A percentile compares a stretch with the other conserved stretches of the same genome.
Conservation (phyloP, 2,329 filamentous ascomycete genomes). For the Trichoderma asperellum region DNA sequence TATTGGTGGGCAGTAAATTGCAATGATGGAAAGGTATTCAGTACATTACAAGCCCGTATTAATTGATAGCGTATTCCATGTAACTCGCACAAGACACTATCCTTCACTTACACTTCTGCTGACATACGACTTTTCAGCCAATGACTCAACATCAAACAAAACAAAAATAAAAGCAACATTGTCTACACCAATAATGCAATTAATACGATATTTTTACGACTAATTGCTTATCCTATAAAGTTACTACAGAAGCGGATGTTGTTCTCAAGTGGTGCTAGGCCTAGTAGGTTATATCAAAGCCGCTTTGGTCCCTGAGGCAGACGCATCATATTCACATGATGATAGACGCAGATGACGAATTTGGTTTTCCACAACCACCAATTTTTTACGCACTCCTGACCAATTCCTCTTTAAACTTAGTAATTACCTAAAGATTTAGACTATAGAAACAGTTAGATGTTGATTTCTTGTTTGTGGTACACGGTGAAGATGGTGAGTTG, state of each 20-base stretch:
- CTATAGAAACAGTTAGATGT: too few species aligned
- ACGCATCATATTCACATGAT: background rate
- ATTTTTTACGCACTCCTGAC: background rate
- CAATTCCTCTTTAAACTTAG: too few species aligned
- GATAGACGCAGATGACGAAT: background rate
- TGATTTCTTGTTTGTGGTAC: background rate
- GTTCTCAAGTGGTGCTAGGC: background rate
- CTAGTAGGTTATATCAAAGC: background rate
- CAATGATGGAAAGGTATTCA: background rate
- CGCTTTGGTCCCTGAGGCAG: background rate
- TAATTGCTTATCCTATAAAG: background rate
- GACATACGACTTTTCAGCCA: background rate
- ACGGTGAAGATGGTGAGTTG: background rate
- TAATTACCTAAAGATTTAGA: too few species aligned
- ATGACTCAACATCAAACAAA: background rate
- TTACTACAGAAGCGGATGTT: background rate
- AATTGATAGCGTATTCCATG: rapidly evolving
- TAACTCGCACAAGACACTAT: background rate
- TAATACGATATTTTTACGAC: background rate
- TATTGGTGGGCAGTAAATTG: background rate
- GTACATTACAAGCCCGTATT: background rate
- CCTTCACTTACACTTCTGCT: slow-evolving; percentile 4
- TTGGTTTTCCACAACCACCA: background rate
- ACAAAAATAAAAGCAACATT: background rate
- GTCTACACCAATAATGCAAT: background rate